A percentile compares a stretch with the other conserved stretches of the same genome.
Conservation (phyloP, 768 basidiomycete genomes). For the Termitomyces sp. region DNA sequence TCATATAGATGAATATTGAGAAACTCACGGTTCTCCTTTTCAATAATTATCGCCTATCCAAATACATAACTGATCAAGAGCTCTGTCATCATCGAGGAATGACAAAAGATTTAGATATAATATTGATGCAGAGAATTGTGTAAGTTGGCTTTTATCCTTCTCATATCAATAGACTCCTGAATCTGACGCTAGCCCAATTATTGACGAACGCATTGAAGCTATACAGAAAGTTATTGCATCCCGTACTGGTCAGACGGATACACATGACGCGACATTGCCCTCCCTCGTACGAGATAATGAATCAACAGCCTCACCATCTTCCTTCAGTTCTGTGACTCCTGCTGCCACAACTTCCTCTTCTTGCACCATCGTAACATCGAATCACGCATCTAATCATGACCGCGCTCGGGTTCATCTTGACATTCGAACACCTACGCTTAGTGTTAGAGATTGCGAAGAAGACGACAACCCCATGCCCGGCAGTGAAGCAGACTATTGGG, state of each 20-base stretch:
- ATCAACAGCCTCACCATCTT: neutral
- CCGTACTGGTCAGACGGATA: constrained; percentile 8
- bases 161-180: neutral
- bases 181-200: constrained; percentile 22
- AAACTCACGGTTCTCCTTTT: constrained; percentile 22
- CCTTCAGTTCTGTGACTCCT: neutral
- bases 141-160: constrained; percentile 14
- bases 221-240: constrained; percentile 29
- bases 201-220: constrained; percentile 31
- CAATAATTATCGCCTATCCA: constrained; percentile 21
- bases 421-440: neutral
- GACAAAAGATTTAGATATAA: constrained; percentile 29
- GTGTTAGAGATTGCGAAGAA: neutral
- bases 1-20: constrained; percentile 24
- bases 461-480: constrained; percentile 21
- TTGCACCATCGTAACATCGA: neutral
- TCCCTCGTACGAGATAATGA: neutral
- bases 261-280: neutral
- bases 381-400: neutral
- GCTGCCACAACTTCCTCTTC: neutral
- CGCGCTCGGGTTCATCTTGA: neutral
- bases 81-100: constrained; percentile 12
- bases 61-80: constrained; percentile 16
- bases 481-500: constrained; percentile 47
- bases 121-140: constrained; percentile 36